Evolutionary conservation across 257 asterid species (phyloP).

Genomic region (Fraxinus pennsylvanica): DNA sequence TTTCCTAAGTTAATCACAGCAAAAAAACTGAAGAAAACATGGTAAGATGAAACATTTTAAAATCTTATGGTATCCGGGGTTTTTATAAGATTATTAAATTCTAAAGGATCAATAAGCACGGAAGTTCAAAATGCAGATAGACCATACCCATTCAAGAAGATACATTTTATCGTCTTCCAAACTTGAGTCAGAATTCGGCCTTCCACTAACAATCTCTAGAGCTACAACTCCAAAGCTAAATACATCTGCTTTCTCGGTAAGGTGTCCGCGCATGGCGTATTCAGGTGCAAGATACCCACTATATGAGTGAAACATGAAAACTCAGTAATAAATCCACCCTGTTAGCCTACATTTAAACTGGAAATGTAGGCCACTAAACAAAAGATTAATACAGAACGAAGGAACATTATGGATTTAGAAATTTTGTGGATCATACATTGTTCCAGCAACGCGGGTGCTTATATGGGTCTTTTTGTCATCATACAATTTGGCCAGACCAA

Average conservation of each 20-base stretch:
- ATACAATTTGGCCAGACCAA: slow-evolving; percentile 71
- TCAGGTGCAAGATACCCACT: slow-evolving; percentile 84
- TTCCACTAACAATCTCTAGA: slow-evolving; percentile 62
- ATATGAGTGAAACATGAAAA: slow-evolving; percentile 17
- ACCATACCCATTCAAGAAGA: slow-evolving; percentile 77
- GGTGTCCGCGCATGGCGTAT: slow-evolving; percentile 76
- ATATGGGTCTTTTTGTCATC: slow-evolving; percentile 78
- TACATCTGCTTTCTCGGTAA: slow-evolving; percentile 68
- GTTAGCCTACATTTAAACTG: neutral
- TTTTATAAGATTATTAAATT: neutral
- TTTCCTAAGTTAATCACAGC: neutral
- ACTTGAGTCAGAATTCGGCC: slow-evolving; percentile 59
- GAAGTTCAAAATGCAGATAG: slow-evolving; percentile 1
- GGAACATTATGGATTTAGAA: neutral
- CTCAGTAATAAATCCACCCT: neutral
- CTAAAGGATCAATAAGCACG: neutral
- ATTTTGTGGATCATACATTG: slow-evolving; percentile 51
- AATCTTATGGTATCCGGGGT: neutral
- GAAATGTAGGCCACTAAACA: neutral
- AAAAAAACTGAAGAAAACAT: neutral
- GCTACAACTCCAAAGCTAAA: slow-evolving; percentile 78
- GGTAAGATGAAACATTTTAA: neutral
- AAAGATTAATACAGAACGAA: neutral
- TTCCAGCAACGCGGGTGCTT: slow-evolving; percentile 89
- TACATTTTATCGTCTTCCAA: slow-evolving; percentile 53